phyloP scores from a whole-genome alignment of 148 eudicot genomes.

The Chenopodium berlandieri region DNA sequence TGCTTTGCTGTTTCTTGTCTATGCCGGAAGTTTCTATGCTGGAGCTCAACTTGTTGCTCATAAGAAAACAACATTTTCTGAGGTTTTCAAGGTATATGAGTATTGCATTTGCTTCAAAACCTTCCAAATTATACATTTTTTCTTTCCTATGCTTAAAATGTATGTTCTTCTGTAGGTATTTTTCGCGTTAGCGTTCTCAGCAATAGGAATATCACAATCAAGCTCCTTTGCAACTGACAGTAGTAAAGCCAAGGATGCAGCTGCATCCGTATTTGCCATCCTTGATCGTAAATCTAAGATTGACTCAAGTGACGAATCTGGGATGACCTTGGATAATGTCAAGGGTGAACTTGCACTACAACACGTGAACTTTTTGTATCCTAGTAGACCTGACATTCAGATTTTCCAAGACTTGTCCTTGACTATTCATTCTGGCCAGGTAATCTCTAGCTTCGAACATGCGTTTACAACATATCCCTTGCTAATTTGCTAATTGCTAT shows the following conservation, averaged over 20 bases:
- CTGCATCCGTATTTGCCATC: conserved; percentile 55
- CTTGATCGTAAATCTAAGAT: conserved; percentile 60
- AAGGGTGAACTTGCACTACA: conserved; percentile 61
- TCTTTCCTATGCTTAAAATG: neutral
- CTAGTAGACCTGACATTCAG: conserved; percentile 55
- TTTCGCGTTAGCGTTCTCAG: conserved; percentile 58
- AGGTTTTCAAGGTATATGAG: conserved; percentile 39
- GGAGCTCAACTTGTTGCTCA: conserved; percentile 60
- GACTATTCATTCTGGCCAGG: conserved; percentile 58
- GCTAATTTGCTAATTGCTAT: no score
- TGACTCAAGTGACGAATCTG: conserved; percentile 62
- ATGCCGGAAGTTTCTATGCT: conserved; percentile 50
- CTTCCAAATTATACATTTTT: no score
- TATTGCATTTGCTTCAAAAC: neutral
- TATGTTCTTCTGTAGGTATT: conserved; percentile 31
- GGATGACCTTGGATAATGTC: conserved; percentile 46
- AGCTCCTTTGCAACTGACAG: conserved; percentile 51
- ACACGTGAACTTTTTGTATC: conserved; percentile 60
- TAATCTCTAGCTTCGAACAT: conserved; percentile 2
- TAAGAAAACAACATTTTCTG: conserved; percentile 42
- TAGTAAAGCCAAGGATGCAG: conserved; percentile 56
- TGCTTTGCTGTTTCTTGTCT: conserved; percentile 40
- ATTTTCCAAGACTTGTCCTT: conserved; percentile 55
- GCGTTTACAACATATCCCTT: neutral
- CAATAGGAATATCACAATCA: conserved; percentile 48